These are phyloP conservation scores for Suhomyces kunorum DNA, from an alignment of 1,139 yeast species.

Conservation along the genomic window DNA sequence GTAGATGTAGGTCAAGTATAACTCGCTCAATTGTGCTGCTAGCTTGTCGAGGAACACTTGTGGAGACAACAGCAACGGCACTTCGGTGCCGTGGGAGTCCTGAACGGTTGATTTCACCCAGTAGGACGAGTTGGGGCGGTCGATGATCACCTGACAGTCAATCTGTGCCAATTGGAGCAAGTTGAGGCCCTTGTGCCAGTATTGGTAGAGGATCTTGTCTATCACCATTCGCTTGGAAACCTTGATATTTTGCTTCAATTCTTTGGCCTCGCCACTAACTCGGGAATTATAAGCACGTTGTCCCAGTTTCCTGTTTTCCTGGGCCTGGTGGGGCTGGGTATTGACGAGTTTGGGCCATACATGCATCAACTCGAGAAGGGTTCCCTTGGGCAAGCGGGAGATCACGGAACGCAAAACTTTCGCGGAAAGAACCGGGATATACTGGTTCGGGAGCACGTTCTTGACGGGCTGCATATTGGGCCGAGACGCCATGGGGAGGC, in stretches of 20 bases:
- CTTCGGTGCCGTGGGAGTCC: conserved; percentile 37
- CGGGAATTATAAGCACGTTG: conserved; percentile 31
- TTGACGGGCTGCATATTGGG: conserved; percentile 3
- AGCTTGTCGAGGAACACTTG: conserved; percentile 49
- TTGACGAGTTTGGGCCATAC: conserved; percentile 40
- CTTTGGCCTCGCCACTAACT: conserved; percentile 24
- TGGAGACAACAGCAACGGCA: conserved; percentile 43
- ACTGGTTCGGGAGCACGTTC: conserved; percentile 43
- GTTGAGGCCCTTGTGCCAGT: conserved; percentile 66
- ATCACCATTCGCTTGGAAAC: conserved; percentile 47
- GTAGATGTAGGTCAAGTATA: conserved; percentile 61
- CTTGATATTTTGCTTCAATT: conserved; percentile 17
- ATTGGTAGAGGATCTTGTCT: conserved; percentile 53
- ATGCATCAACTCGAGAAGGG: conserved; percentile 35
- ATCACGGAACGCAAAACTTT: conserved; percentile 27
- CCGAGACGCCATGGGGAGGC: neutral
- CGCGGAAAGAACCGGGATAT: conserved; percentile 36
- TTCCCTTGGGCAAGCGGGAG: conserved; percentile 34
- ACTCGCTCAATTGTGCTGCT: conserved; percentile 46
- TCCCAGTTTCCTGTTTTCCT: conserved; percentile 14
- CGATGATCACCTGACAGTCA: conserved; percentile 65
- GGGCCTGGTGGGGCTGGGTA: conserved; percentile 39
- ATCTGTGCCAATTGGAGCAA: conserved; percentile 70
- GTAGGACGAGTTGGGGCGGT: conserved; percentile 49
- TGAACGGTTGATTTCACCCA: conserved; percentile 64